Evolutionary conservation across 2,329 filamentous ascomycete species (phyloP), one percentile per base, ranked within the genome.

Genomic region (Penicillium decumbens): DNA sequence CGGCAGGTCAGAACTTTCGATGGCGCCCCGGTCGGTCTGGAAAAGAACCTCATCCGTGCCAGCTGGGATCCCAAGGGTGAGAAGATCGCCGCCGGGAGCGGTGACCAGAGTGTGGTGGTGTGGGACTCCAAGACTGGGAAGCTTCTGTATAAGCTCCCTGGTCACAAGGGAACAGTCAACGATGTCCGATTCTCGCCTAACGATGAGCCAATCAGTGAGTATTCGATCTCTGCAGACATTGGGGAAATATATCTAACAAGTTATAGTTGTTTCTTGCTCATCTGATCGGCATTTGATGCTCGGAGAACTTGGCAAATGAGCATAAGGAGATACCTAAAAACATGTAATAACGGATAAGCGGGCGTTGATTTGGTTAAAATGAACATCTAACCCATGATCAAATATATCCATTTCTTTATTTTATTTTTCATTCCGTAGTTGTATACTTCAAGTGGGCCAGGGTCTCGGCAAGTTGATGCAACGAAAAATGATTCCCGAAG

Each of bases 81-180:
- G 73, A 90, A 83, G 71, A 88, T 98, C 54, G 90, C 87, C 13
- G 87, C 89, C 1, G 91, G 92, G 10, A 89, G 90, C 44, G 92
- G 90, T 12, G 93, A 98, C 65, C 87, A 90, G 24, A 95, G 86
- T 6, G 90, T 90, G 15, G 85, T 95, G 12, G 83, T 97, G 8
- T 98, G 93, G 93, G 91, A 93, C 43, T 83, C 78, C 48, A 84
- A 88, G 66, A 87, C 81, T n/a, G 91, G 88, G 50, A 97, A 95
- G 75, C 77, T 98, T 61, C 71, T 95, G 56, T 95, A 96, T 73
- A 97, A 97, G 73, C 78, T 98, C 45, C 93, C 93, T 1, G 93
- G 93, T 0, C 93, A 98, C 69, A 93, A 90, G 72, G 93, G 92
- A 29, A 89, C 88, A 0, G 93, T 97, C 44, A 98, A 97, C 67